phyloP scores from a whole-genome alignment of 2,329 filamentous ascomycete species.

The Verticillium klebahnii region DNA sequence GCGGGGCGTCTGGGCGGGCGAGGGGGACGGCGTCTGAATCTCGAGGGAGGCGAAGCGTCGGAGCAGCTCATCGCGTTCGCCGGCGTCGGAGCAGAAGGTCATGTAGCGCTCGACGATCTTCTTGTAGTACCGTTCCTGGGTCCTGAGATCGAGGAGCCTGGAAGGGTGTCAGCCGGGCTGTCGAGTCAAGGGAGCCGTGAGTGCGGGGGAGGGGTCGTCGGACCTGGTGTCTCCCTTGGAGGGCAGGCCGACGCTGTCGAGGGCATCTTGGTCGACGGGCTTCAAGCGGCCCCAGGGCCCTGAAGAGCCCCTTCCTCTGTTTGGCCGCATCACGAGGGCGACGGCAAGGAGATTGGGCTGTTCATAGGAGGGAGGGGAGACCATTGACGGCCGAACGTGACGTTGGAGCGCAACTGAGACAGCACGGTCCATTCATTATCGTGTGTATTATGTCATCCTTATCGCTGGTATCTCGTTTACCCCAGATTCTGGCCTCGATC shows the following conservation, averaged over 20 bases:
- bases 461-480: background rate
- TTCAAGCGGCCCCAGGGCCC: slow-evolving; percentile 68
- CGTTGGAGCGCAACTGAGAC: background rate
- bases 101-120: slow-evolving; percentile 87
- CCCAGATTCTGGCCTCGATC: background rate
- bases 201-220: background rate
- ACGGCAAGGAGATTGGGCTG: background rate
- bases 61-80: slow-evolving; percentile 68
- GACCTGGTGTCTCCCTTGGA: slow-evolving; percentile 90
- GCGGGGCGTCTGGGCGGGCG: slow-evolving; percentile 7
- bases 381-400: background rate
- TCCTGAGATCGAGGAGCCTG: slow-evolving; percentile 69
- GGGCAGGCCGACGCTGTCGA: slow-evolving; percentile 78
- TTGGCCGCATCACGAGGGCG: slow-evolving; percentile 3
- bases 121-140: slow-evolving; percentile 81
- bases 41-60: slow-evolving; percentile 67
- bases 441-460: background rate
- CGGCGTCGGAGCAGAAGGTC: slow-evolving; percentile 75
- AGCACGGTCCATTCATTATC: background rate
- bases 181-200: background rate
- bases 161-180: background rate
- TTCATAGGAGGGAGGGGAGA: background rate
- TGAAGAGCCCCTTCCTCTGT: slow-evolving; percentile 26
- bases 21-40: slow-evolving; percentile 23
- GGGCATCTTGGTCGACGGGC: slow-evolving; percentile 67